These are phyloP conservation scores for Phytopythium delawarense DNA, from an alignment of 352 stramenopile genomes.

Conservation along the genomic window DNA sequence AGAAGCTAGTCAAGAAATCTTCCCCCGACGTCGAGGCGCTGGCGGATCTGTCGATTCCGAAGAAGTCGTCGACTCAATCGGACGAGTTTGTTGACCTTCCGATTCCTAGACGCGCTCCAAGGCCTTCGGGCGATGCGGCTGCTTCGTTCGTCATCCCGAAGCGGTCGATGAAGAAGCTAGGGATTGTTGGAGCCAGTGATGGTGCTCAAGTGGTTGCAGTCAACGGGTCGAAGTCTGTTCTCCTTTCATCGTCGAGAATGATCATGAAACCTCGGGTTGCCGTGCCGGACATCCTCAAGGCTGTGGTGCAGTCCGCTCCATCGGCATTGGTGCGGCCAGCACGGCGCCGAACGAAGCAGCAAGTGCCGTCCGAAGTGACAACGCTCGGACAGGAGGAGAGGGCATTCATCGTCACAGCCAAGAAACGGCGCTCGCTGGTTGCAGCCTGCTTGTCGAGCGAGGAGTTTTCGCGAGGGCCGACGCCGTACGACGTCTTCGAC, in stretches of 20 bases:
- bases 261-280: not conserved
- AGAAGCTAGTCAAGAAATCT: not conserved
- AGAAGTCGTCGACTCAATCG: constrained; percentile 3
- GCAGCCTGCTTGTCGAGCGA: constrained; percentile 1
- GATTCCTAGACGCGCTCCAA: not conserved
- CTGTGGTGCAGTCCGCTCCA: not conserved
- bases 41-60: constrained; percentile 1
- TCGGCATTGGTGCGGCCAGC: constrained; percentile 1
- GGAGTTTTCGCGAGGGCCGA: constrained; percentile 3
- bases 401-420: not conserved
- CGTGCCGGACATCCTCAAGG: constrained; percentile 4
- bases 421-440: not conserved
- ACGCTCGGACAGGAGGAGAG: not conserved
- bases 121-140: not conserved
- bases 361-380: not conserved
- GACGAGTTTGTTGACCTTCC: not conserved
- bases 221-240: not conserved
- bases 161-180: constrained; percentile 1
- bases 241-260: constrained; percentile 1
- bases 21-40: not conserved
- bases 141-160: constrained; percentile 9
- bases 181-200: not conserved
- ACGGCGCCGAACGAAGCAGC: constrained; percentile 6
- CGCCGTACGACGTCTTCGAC: constrained; percentile 28
- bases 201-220: not conserved